Evolutionary conservation across 1,284 basidiomycete genomes (phyloP).

Genomic region (Cutaneotrichosporon dermatis): DNA sequence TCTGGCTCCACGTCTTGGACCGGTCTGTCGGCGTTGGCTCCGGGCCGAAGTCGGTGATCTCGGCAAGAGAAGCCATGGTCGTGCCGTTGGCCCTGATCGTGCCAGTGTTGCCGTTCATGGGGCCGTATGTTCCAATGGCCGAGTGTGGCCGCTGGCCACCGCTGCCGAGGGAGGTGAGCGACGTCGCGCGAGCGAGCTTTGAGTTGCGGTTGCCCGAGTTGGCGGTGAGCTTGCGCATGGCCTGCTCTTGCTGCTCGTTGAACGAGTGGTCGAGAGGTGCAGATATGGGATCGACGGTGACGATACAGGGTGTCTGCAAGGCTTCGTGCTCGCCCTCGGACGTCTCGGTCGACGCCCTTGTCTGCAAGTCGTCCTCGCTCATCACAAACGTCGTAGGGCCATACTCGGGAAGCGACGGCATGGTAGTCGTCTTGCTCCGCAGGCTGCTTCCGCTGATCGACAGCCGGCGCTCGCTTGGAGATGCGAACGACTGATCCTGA

Average conservation of each 20-base stretch:
- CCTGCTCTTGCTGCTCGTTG: conserved; percentile 9
- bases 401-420: conserved; percentile 15
- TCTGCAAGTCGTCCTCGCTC: background rate
- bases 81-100: background rate
- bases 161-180: conserved; percentile 10
- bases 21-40: background rate
- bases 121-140: background rate
- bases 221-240: conserved; percentile 3
- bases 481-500: no score
- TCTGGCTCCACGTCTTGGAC: conserved; percentile 2
- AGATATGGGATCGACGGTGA: background rate
- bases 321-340: background rate
- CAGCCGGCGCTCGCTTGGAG: conserved; percentile 1
- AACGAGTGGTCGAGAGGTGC: background rate
- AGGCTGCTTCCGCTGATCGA: conserved; percentile 8
- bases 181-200: conserved; percentile 7
- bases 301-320: background rate
- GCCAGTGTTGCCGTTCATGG: background rate
- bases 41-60: background rate
- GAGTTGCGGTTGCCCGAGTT: background rate
- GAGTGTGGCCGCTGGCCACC: background rate
- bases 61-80: background rate
- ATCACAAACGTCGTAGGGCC: background rate
- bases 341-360: conserved; percentile 7
- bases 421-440: conserved; percentile 7